These are phyloP conservation scores for Pyrenochaeta sp. DNA, from an alignment of 2,329 filamentous ascomycete genomes.

Conservation along the genomic window DNA sequence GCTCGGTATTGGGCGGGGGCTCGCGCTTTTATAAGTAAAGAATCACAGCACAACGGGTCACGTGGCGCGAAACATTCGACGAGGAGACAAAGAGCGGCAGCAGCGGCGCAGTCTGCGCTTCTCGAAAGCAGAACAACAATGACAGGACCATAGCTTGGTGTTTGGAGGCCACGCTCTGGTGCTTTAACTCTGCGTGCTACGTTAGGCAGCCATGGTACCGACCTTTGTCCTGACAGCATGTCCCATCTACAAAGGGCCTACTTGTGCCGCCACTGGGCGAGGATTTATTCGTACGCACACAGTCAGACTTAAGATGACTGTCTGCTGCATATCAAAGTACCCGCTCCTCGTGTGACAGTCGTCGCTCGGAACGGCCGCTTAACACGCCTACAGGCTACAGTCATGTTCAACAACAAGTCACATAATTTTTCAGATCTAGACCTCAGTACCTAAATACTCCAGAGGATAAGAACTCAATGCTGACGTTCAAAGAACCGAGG, in stretches of 20 bases:
- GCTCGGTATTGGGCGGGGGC: not conserved
- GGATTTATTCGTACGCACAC: too few species aligned
- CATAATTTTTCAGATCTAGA: not conserved
- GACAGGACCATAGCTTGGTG: not conserved
- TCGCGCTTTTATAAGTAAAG: slow-evolving; percentile 1
- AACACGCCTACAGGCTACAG: not conserved
- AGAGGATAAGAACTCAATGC: not conserved
- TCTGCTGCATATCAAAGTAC: not conserved
- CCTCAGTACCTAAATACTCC: not conserved
- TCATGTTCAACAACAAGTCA: not conserved
- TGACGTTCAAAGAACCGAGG: not conserved
- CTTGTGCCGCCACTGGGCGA: too few species aligned
- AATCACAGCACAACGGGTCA: not conserved
- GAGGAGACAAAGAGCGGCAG: slow-evolving; percentile 1
- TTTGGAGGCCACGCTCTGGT: not conserved
- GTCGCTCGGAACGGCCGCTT: not conserved
- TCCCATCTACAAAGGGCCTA: too few species aligned
- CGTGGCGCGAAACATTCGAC: not conserved
- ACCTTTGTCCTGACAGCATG: not conserved
- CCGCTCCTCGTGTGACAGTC: not conserved
- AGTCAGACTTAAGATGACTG: too few species aligned
- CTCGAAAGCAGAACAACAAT: not conserved
- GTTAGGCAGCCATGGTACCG: not conserved
- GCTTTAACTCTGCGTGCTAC: not conserved
- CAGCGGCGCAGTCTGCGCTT: not conserved